Conservation (phyloP, 108 stramenopile genomes). For the Pseudonitzschia pungens region DNA sequence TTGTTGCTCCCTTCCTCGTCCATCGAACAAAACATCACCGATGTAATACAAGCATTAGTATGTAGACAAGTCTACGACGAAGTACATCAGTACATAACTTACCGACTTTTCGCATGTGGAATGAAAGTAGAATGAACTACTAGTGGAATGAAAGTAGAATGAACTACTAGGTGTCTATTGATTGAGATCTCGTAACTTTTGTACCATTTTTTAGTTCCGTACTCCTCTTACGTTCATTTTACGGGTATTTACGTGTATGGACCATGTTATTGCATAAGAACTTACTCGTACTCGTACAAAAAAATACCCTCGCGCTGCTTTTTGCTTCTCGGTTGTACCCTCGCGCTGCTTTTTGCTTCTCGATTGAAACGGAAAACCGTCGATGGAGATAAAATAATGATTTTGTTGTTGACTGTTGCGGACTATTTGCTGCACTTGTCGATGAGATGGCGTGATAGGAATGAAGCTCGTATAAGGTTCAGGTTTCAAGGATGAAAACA, state of each 20-base stretch:
- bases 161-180: not conserved
- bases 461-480: too few species aligned
- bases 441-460: too few species aligned
- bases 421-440: too few species aligned
- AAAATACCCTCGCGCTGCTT: not conserved
- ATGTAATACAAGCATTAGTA: not conserved
- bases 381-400: too few species aligned
- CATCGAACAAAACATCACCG: not conserved
- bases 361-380: not conserved
- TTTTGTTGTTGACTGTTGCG: too few species aligned
- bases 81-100: not conserved
- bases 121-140: conserved; percentile 12
- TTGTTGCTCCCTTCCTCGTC: not conserved
- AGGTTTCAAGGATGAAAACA: too few species aligned
- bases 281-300: too few species aligned
- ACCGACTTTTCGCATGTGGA: conserved; percentile 10
- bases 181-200: not conserved
- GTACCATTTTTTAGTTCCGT: not conserved
- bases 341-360: too few species aligned
- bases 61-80: not conserved
- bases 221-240: not conserved
- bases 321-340: too few species aligned
- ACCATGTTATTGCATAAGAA: too few species aligned
- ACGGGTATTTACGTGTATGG: not conserved
- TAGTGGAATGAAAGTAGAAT: too few species aligned